Conservation (phyloP, 768 basidiomycete genomes). For the Pulveroboletus sp. region DNA sequence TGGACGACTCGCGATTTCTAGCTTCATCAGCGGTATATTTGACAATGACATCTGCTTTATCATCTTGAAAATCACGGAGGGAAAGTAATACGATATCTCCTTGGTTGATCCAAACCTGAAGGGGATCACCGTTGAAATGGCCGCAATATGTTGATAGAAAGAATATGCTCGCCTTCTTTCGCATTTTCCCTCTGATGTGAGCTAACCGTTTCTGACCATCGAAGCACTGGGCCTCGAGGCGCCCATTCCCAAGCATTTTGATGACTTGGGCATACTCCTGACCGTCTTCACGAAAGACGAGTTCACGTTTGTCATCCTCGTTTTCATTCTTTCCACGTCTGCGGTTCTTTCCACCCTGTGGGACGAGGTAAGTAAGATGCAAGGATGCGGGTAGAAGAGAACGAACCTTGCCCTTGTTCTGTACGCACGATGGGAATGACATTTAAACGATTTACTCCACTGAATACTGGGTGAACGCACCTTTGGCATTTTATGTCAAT, state of each 20-base stretch:
- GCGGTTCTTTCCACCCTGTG: constrained; percentile 97
- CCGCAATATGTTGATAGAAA: neutral
- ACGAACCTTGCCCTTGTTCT: constrained; percentile 31
- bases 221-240: constrained; percentile 94
- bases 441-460: neutral
- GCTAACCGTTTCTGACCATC: constrained; percentile 98
- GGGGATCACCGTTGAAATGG: constrained; percentile 6
- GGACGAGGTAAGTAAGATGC: constrained; percentile 2
- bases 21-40: constrained; percentile 98
- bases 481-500: constrained; percentile 21
- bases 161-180: constrained; percentile 80
- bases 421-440: constrained; percentile 2
- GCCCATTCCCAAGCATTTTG: constrained; percentile 99
- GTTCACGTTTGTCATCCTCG: constrained; percentile 97
- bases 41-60: constrained; percentile 98
- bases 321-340: constrained; percentile 99
- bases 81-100: constrained; percentile 95
- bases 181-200: constrained; percentile 98
- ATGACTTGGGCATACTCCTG: constrained; percentile 98
- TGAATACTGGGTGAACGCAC: constrained; percentile 3
- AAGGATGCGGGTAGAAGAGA: neutral
- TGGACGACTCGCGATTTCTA: constrained; percentile 56
- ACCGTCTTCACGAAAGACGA: constrained; percentile 97
- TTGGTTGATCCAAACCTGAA: constrained; percentile 97
- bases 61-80: constrained; percentile 97